Conservation (phyloP, 208 protist species). For the Trypanosoma congolense region DNA sequence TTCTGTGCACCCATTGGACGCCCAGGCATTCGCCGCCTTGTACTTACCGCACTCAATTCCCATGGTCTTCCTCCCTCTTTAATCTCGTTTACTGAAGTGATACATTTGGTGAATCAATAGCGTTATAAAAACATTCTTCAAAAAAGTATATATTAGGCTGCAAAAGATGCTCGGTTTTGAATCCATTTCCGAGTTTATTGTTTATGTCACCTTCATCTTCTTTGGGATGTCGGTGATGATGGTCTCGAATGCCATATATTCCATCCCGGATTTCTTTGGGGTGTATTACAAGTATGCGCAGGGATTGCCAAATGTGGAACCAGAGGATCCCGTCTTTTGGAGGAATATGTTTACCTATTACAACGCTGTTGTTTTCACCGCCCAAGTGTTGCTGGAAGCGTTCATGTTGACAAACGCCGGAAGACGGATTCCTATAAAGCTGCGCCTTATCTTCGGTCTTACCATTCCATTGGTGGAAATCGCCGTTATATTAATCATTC, state of each 20-base stretch:
- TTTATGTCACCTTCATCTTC: conserved; percentile 77
- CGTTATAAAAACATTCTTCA: no score
- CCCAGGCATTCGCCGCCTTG: no score
- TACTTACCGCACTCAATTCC: no score
- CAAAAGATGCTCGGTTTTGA: conserved; percentile 53
- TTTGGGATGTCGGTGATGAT: conserved; percentile 86
- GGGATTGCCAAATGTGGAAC: conserved; percentile 30
- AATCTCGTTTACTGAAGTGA: no score
- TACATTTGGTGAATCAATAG: no score
- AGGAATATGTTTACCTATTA: conserved; percentile 77
- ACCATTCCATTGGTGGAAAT: conserved; percentile 49
- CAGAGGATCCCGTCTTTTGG: conserved; percentile 52
- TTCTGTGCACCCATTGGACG: no score
- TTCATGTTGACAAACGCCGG: conserved; percentile 41
- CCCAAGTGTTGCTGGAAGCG: conserved; percentile 52
- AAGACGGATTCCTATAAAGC: conserved; percentile 43
- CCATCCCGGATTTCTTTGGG: conserved; percentile 68
- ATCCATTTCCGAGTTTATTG: conserved; percentile 51
- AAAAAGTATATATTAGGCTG: no score
- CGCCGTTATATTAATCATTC: conserved; percentile 56
- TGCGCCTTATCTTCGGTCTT: conserved; percentile 49
- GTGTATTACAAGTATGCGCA: conserved; percentile 75
- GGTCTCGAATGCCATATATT: conserved; percentile 78
- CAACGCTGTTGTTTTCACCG: conserved; percentile 57
- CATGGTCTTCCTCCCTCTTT: no score